These are phyloP conservation scores for Daldinia sp. DNA, from an alignment of 2,329 filamentous ascomycete species.

Conservation along the genomic window DNA sequence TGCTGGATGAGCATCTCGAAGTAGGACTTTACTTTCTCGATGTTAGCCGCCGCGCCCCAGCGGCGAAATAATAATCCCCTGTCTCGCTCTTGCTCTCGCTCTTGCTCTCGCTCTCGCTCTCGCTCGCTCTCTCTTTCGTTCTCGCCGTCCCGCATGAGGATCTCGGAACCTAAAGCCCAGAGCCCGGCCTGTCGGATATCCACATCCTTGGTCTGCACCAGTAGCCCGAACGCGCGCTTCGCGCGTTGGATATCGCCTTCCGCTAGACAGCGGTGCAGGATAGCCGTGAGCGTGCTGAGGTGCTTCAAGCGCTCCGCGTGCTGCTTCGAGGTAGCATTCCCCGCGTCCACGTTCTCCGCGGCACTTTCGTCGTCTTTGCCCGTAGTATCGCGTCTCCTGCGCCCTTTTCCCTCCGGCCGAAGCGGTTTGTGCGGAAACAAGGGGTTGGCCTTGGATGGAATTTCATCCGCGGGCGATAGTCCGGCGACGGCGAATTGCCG, in stretches of 20 bases:
- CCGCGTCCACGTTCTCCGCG: slow-evolving; percentile 26
- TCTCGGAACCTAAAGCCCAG: slow-evolving; percentile 88
- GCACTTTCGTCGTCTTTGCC: slow-evolving; percentile 25
- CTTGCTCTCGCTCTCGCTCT: neutral
- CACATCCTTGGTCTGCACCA: slow-evolving; percentile 71
- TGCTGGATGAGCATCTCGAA: slow-evolving; percentile 83
- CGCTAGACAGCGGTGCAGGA: slow-evolving; percentile 79
- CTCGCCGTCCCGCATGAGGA: slow-evolving; percentile 73
- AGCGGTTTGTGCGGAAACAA: slow-evolving; percentile 66
- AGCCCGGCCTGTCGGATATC: slow-evolving; percentile 77
- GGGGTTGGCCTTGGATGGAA: slow-evolving; percentile 54
- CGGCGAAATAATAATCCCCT: slow-evolving; percentile 30
- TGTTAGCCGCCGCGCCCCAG: slow-evolving; percentile 62
- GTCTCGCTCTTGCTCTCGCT: neutral
- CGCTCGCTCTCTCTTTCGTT: neutral
- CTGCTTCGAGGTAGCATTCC: slow-evolving; percentile 36
- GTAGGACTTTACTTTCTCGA: slow-evolving; percentile 66
- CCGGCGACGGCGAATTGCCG: slow-evolving; percentile 67
- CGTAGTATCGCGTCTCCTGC: slow-evolving; percentile 20
- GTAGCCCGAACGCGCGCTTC: slow-evolving; percentile 78
- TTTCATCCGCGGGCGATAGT: slow-evolving; percentile 60
- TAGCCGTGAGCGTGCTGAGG: slow-evolving; percentile 73
- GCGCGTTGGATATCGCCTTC: slow-evolving; percentile 78
- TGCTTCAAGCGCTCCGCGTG: slow-evolving; percentile 63
- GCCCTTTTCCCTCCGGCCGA: slow-evolving; percentile 35